Percentiles rank a stretch among this genome's conserved stretches.
Evolutionary conservation across 2,329 filamentous ascomycete species (phyloP).

Genomic region (Fusarium penzigii): DNA sequence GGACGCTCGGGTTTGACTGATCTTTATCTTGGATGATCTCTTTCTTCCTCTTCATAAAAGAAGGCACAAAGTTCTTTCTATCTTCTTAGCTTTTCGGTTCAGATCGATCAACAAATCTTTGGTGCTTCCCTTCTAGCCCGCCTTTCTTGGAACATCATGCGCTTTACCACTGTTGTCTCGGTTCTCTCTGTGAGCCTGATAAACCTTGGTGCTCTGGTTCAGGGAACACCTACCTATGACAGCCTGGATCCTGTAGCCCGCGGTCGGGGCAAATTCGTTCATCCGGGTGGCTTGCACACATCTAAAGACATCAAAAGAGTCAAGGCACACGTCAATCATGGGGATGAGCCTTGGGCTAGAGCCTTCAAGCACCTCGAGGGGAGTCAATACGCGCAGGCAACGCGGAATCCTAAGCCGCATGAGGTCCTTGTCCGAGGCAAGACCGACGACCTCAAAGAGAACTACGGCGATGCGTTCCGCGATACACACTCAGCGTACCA

Average conservation of each 20-base stretch:
- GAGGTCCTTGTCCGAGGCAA: constrained; percentile 2
- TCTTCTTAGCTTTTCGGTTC: too few species aligned
- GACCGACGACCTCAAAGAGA: neutral
- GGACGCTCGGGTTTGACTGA: too few species aligned
- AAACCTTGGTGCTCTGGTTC: neutral
- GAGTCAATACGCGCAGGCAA: neutral
- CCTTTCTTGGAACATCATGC: too few species aligned
- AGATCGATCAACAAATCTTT: too few species aligned
- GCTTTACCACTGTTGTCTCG: too few species aligned
- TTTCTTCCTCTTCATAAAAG: too few species aligned
- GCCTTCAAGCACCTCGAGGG: constrained; percentile 4
- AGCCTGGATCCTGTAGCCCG: neutral
- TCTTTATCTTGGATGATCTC: too few species aligned
- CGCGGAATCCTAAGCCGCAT: constrained; percentile 1
- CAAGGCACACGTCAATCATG: neutral
- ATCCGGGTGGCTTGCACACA: constrained; percentile 4
- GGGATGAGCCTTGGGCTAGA: constrained; percentile 2
- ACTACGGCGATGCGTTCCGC: constrained; percentile 4
- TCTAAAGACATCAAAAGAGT: neutral
- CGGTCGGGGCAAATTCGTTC: neutral
- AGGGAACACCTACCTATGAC: neutral
- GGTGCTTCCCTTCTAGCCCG: too few species aligned
- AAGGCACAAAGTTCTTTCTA: too few species aligned
- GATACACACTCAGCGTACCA: constrained; percentile 6
- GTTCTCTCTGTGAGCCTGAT: neutral